Evolutionary conservation across 768 basidiomycete genomes (phyloP), one percentile per base, ranked within the genome.

Genomic region (Tubosaeta brunneosetosa): DNA sequence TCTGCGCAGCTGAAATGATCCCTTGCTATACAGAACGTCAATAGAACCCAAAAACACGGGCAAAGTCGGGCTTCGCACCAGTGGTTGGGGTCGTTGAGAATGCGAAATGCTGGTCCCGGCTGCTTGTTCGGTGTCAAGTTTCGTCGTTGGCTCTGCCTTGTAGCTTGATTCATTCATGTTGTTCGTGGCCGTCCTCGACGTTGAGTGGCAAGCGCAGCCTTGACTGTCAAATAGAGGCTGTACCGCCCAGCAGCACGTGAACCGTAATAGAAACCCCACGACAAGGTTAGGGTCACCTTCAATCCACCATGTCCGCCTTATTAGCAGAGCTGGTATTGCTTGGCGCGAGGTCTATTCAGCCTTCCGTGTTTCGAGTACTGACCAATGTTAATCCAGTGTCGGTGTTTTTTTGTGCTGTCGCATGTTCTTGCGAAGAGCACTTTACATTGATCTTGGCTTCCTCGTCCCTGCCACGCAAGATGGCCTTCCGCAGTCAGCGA

Each of bases 1-100:
- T 77, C 64, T 97, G 94, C 0, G 94, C 85, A 8, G 93, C 88
- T 11, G 88, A 75, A 61, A 95, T 91, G 29, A 97, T 86, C 52
- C 78, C 85, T 17, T 71, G 68, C 83, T 55, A 41, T 33, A 41
- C 38, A 41, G 33, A 12, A 33, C 16, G 45, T 50, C 13, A 50
- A 52, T 52, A 37, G 53, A 47, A 53, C 37, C 29, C 37, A 7
- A 43, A 32, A 25, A 34, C 17, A 36, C 3, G 32, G 9, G 40
- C 26, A 32, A 14, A 25, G 45, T 33, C 44, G 33, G 31, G 37
- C 6, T 34, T 45, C 47, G 27, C 22, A 68, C 68, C 58, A 60
- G 32, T n/a, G 66, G 63, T 36, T 56, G 55, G 9, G 56, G 26
- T n/a, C 44, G 64, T 7, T 60, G 67, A 16, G 58, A n/a, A 44